phyloP scores from a whole-genome alignment of 1,284 basidiomycete species.

The Trametes pubescens region DNA sequence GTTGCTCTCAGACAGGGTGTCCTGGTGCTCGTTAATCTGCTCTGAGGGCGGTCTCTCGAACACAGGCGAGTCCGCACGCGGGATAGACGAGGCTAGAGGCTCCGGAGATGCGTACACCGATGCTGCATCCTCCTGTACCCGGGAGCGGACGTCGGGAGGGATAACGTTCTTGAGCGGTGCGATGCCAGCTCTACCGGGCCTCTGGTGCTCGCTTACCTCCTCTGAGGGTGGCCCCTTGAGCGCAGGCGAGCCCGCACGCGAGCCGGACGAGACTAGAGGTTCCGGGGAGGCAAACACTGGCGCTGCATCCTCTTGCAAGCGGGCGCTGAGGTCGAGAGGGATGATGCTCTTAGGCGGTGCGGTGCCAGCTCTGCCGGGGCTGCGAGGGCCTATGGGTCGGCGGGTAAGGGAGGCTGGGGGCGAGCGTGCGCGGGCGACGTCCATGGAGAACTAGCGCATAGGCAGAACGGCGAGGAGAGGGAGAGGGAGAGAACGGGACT shows the following conservation, averaged over 20 bases:
- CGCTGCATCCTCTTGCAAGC: constrained; percentile 31
- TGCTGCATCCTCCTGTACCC: constrained; percentile 31
- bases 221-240: neutral
- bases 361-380: constrained; percentile 29
- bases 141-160: constrained; percentile 35
- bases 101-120: constrained; percentile 26
- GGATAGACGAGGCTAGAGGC: constrained; percentile 13
- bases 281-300: constrained; percentile 27
- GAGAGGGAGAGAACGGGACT: constrained; percentile 25
- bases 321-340: constrained; percentile 35
- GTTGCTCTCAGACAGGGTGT: constrained; percentile 7
- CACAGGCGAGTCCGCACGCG: constrained; percentile 18
- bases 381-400: constrained; percentile 36
- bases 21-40: constrained; percentile 4
- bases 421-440: constrained; percentile 33
- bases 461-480: constrained; percentile 9
- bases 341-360: constrained; percentile 31
- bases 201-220: neutral
- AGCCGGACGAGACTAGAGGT: constrained; percentile 13
- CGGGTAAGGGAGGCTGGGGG: constrained; percentile 30
- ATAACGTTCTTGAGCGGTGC: constrained; percentile 31
- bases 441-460: constrained; percentile 31
- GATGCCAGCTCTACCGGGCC: constrained; percentile 28
- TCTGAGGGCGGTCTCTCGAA: no score
- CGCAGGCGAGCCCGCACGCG: constrained; percentile 18